Base-by-base conservation (phyloP, 345 rosid species). In the Ceriops decandra region DNA sequence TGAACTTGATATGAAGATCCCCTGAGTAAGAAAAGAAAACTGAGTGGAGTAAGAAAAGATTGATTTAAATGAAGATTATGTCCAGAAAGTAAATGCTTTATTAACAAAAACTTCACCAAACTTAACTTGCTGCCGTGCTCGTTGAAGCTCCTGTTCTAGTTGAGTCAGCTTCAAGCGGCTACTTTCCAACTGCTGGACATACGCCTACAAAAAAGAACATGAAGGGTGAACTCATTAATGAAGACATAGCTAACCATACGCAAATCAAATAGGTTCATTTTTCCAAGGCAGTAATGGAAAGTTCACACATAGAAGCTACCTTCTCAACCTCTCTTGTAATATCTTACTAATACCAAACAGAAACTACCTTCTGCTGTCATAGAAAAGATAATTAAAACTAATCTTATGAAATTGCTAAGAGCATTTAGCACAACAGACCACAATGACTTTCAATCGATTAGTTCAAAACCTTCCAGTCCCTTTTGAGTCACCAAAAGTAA, bases 161-260 rank as follows among this genome's bases (percentile, higher is more conserved):
- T 95, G 99, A 21, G 90, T 88, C 69, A 92, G 83, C 88, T 95
- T 95, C 83, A 95, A 76, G 59, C 98, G 95, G 75, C 98, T 95
- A 72, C 87, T 95, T 75, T 95, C 99, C 74, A 95, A 84, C 79
- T 92, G 99, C 81, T 95, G 99, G 74, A 95, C 99, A 77, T 92
- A 92, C 1, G 97, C 98, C 99, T 95, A 69, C 22, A 32, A 51
- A 59, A 59, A n/a, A 56, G 76, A 77, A 42, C 32, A 69, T 15
- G 59, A 54, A 22, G 52, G 33, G 58, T 36, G 38, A 71, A 67
- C 57, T 72, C 28, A 71, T 20, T 33, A 42, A 6, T n/a, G 30
- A 38, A 67, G 13, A 52, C 19, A 24, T 67, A 54, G 27, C 5
- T 53, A 9, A 53, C 57, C 15, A 24, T 21, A 13, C 2, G 2